These are phyloP conservation scores for Suillus lakei DNA, from an alignment of 768 basidiomycete species.

Conservation along the genomic window DNA sequence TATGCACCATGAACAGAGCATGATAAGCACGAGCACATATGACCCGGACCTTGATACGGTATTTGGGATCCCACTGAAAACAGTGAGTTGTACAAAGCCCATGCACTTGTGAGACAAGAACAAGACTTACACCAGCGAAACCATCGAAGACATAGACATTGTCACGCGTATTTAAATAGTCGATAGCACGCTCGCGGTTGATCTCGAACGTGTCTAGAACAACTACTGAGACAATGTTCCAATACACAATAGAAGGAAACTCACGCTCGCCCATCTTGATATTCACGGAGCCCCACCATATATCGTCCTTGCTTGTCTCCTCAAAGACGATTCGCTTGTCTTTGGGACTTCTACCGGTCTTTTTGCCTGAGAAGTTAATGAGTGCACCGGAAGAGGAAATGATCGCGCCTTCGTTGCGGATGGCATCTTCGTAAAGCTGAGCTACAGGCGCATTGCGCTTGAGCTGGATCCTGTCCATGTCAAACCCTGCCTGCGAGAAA, in stretches of 20 bases:
- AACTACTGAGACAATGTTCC: conserved; percentile 3
- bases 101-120: not conserved
- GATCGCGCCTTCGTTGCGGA: conserved; percentile 98
- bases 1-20: conserved; percentile 93
- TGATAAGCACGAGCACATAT: conserved; percentile 99
- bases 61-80: conserved; percentile 92
- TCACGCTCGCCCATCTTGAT: conserved; percentile 97
- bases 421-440: conserved; percentile 94
- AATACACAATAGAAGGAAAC: conserved; percentile 32
- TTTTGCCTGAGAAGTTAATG: conserved; percentile 99
- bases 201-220: conserved; percentile 95
- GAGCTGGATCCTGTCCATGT: conserved; percentile 96
- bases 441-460: conserved; percentile 93
- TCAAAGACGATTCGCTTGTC: conserved; percentile 99
- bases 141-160: conserved; percentile 99
- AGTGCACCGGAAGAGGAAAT: conserved; percentile 94
- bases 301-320: conserved; percentile 93
- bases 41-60: conserved; percentile 99
- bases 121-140: conserved; percentile 74
- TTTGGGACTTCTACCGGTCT: conserved; percentile 96
- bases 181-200: conserved; percentile 98
- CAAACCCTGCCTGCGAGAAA: conserved; percentile 99
- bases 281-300: conserved; percentile 99
- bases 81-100: conserved; percentile 5
- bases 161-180: conserved; percentile 97